Evolutionary conservation across 768 basidiomycete genomes (phyloP).

Genomic region (Suillus paluster): DNA sequence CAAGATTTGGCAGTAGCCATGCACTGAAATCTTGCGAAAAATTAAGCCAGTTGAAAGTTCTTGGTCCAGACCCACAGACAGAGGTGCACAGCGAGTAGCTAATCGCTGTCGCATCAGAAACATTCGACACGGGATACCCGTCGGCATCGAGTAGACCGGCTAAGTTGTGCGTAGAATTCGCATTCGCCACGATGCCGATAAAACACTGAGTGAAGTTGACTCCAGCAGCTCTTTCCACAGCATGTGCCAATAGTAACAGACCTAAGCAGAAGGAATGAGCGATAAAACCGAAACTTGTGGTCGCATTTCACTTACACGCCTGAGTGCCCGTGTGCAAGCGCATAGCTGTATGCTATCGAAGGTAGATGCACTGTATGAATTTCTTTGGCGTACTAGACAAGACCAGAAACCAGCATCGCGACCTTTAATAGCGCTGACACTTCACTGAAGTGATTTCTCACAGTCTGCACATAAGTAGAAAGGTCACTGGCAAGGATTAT

Average conservation of each 20-base stretch:
- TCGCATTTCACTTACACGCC: not conserved
- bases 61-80: conserved; percentile 15
- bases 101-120: conserved; percentile 14
- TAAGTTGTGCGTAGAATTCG: not conserved
- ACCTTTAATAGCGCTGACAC: not conserved
- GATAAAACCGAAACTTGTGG: not conserved
- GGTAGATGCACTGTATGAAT: not conserved
- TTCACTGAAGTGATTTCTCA: not conserved
- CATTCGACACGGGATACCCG: not conserved
- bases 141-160: conserved; percentile 9
- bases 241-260: not conserved
- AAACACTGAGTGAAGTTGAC: conserved; percentile 20
- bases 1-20: conserved; percentile 54
- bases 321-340: not conserved
- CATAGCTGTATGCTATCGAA: not conserved
- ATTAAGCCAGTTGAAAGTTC: conserved; percentile 17
- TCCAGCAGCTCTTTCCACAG: not conserved
- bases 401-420: not conserved
- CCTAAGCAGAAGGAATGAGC: not conserved
- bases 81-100: conserved; percentile 9
- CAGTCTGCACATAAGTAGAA: not conserved
- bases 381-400: not conserved
- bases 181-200: conserved; percentile 7
- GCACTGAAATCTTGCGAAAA: conserved; percentile 42
- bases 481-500: not conserved